These are phyloP conservation scores for Verruconis gallopava DNA, from an alignment of 2,329 filamentous ascomycete genomes.

Conservation along the genomic window DNA sequence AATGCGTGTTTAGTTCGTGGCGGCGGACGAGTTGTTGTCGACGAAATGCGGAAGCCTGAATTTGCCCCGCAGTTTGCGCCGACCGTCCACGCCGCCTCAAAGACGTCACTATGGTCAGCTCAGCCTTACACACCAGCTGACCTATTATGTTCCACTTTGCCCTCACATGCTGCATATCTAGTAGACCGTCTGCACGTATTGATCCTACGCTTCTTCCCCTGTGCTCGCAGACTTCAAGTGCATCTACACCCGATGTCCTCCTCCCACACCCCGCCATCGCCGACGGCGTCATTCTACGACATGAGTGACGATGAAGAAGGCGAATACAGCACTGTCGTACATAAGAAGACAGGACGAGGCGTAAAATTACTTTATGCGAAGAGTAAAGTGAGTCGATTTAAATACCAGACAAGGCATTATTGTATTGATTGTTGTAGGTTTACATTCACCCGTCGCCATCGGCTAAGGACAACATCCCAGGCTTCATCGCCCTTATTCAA, in stretches of 20 bases:
- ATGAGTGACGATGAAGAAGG: conserved; percentile 93
- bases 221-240: not conserved
- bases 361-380: conserved; percentile 94
- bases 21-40: not conserved
- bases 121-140: no score
- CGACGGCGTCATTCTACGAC: conserved; percentile 82
- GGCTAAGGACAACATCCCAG: conserved; percentile 87
- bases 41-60: not conserved
- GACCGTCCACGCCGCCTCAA: no score
- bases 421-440: conserved; percentile 43
- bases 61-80: no score
- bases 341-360: conserved; percentile 60
- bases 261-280: conserved; percentile 43
- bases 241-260: not conserved
- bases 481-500: conserved; percentile 85
- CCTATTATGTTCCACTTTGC: no score
- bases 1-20: no score
- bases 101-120: no score
- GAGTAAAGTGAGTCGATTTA: conserved; percentile 56
- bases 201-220: not conserved
- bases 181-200: not conserved
- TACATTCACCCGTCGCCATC: conserved; percentile 92
- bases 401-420: not conserved
- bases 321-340: conserved; percentile 86
- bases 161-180: no score